Base-by-base conservation (phyloP, 495 filamentous ascomycete genomes). In the Pyrenula aspistea region DNA sequence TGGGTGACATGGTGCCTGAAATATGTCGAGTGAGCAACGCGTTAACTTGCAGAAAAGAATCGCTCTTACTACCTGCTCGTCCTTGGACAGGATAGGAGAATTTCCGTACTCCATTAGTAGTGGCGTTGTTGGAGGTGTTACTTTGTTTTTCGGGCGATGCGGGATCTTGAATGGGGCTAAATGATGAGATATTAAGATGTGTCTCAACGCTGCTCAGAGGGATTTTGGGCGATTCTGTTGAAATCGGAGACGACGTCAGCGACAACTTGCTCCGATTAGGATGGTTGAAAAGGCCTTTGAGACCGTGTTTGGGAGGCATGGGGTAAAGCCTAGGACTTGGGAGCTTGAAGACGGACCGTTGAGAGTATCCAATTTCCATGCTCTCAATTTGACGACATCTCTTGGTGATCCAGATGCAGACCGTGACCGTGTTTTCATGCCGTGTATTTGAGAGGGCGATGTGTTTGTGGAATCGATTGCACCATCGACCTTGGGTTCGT, bases 171-270 rank as follows among this genome's bases (percentile, higher is more conserved):
- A 52, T 21, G 31, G 31, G 31, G 31, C 31, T 42, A 20, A 52
- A 24, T 21, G 50, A 20, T 10, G 8, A 8, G 8, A 52, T 52
- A 19, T 52, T 52, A 10, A 52, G n/a, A 20, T 24, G n/a, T 24
- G 50, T 52, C 50, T 52, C 50, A 10, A 52, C 65, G 2, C 65
- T 67, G 25, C 57, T 67, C 1, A 67, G 58, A 54, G 65, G 59
- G 2, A 65, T 67, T 50, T 52, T 67, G 15, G 53, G 57, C 19
- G 65, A 62, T 22, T 42, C 53, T 25, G 22, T 55, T 8, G 19
- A n/a, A 52, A 24, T 21, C 4, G 50, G 19, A 55, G 20, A 55
- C 15, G 25, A 53, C 12, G 24, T 65, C 56, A 49, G 22, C n/a
- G 50, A 4, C 19, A 20, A 4, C 20, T 8, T 24, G 50, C 19